A percentile compares a stretch with the other conserved stretches of the same genome.
Evolutionary conservation across 495 filamentous ascomycete species (phyloP).

Genomic region (Penicillium nucicola): DNA sequence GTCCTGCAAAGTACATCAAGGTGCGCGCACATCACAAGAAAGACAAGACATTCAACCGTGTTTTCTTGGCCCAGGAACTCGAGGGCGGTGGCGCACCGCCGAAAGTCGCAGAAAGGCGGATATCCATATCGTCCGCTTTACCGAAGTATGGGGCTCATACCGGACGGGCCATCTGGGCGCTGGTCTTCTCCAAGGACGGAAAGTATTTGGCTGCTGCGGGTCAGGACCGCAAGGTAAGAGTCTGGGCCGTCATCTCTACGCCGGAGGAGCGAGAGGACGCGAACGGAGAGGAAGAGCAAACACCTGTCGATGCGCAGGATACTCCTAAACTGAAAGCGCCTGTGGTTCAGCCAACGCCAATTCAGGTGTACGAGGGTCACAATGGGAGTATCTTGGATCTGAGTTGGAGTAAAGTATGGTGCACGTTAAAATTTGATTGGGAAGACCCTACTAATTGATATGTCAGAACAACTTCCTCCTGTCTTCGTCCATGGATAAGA

Average conservation of each 20-base stretch:
- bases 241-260: constrained; percentile 87
- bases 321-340: constrained; percentile 71
- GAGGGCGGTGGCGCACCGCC: constrained; percentile 23
- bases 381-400: constrained; percentile 84
- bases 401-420: constrained; percentile 86
- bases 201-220: constrained; percentile 87
- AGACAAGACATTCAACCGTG: constrained; percentile 73
- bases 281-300: constrained; percentile 66
- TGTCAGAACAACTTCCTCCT: constrained; percentile 87
- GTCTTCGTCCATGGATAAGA: constrained; percentile 98
- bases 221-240: constrained; percentile 78
- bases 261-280: constrained; percentile 71
- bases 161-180: constrained; percentile 75
- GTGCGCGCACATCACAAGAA: constrained; percentile 80
- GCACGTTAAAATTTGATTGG: neutral
- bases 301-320: constrained; percentile 38
- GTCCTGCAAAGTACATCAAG: constrained; percentile 88
- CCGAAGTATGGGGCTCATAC: constrained; percentile 33
- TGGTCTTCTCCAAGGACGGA: constrained; percentile 91
- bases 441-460: constrained; percentile 10
- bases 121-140: constrained; percentile 25
- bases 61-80: constrained; percentile 91
- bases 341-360: constrained; percentile 78
- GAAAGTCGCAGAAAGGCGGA: constrained; percentile 23
- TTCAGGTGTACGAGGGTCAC: constrained; percentile 80